Evolutionary conservation across 108 stramenopile genomes (phyloP), one percentile per base, ranked within the genome.

Genomic region (Discostella stelligeroides): DNA sequence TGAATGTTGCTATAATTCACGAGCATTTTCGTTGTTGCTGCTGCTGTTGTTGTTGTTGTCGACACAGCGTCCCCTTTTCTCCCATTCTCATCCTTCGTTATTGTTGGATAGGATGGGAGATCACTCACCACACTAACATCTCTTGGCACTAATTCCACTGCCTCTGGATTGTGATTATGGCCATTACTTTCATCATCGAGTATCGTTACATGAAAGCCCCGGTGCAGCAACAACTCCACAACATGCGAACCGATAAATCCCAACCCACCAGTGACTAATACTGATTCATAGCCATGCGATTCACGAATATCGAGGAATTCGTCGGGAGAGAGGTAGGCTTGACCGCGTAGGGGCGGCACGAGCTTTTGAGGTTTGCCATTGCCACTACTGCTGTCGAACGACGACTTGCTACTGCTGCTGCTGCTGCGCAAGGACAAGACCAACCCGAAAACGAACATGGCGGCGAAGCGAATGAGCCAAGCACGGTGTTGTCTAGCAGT

Each of bases 201-300:
- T 27, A 92, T 82, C 8, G 91, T 81, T 27, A 94, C 93, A 23
- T 75, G 61, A 60, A 92, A 90, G 18, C 92, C 92, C n/a, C 92
- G 83, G 8, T 60, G 67, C 38, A 94, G 70, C 9, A 94, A 72
- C 38, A 67, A 34, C 18, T 87, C 81, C 23, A 79, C 84, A 0
- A 88, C 85, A 79, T 88, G 87, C 48, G 79, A 80, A 0, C 94
- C 94, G 23, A 95, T 90, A 72, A 95, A 95, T 4, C 94, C 94
- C 14, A 90, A 83, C 13, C 85, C 94, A 11, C 94, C 94, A 0
- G 94, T 95, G 29, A 95, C 79, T 29, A 95, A 69, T 20, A 94
- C 91, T 17, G 63, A 59, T 42, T 84, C 81, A 8, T 48, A 10
- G 1, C 73, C 66, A 12, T 47, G 28, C 14, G 79, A 66, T 25